These are phyloP conservation scores for Phanerodontia chrysosporium DNA, from an alignment of 768 basidiomycete species.

Conservation along the genomic window DNA sequence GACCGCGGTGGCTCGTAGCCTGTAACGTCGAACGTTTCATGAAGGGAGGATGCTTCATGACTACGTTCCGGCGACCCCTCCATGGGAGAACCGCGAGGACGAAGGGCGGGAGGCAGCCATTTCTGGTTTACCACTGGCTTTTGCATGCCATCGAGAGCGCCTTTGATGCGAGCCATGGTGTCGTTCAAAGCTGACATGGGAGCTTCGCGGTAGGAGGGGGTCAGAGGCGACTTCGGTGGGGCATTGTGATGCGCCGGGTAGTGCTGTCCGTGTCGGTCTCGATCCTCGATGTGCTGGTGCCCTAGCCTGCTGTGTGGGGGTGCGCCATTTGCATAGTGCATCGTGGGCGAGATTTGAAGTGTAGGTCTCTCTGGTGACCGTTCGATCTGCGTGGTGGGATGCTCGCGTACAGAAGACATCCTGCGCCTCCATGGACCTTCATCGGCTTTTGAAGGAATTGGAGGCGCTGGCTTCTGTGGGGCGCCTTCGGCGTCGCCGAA, in stretches of 20 bases:
- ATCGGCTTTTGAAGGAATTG: constrained; percentile 28
- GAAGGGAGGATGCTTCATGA: constrained; percentile 8
- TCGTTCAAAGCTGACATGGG: constrained; percentile 77
- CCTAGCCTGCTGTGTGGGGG: neutral
- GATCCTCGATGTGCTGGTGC: neutral
- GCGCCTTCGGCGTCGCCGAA: constrained; percentile 46
- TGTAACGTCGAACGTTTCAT: constrained; percentile 25
- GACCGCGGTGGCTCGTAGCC: constrained; percentile 21
- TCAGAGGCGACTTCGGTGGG: constrained; percentile 20
- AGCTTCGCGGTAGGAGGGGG: constrained; percentile 39
- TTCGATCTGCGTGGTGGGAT: neutral
- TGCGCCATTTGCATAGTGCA: neutral
- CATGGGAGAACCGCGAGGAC: neutral
- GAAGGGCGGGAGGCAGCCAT: constrained; percentile 27
- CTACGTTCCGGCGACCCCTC: neutral
- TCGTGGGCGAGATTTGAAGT: constrained; percentile 7
- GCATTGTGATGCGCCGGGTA: neutral
- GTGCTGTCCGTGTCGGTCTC: neutral
- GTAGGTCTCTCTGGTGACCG: constrained; percentile 2
- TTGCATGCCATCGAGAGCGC: constrained; percentile 67
- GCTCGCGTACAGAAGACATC: constrained; percentile 1
- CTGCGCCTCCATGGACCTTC: constrained; percentile 44
- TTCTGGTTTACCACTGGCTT: constrained; percentile 31
- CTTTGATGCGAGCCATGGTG: constrained; percentile 82
- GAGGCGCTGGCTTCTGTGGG: neutral